Evolutionary conservation across 345 rosid genomes (phyloP).

Genomic region (Citrus hindsii): DNA sequence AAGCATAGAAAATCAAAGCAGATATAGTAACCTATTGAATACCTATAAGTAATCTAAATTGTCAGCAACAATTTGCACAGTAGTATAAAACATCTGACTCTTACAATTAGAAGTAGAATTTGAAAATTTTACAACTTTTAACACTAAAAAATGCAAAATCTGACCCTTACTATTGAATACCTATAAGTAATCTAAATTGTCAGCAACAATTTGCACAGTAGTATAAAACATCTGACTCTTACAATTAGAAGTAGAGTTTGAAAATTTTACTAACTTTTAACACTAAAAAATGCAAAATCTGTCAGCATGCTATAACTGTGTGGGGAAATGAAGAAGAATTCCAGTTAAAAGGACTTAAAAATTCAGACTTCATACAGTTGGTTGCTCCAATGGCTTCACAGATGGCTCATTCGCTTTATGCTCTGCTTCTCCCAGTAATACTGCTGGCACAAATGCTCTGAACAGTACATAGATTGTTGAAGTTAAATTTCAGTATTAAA

Average conservation of each 20-base stretch:
- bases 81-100: not conserved
- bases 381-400: conserved; percentile 63
- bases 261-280: not conserved
- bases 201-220: not conserved
- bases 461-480: conserved; percentile 22
- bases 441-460: conserved; percentile 99
- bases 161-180: no score
- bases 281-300: not conserved
- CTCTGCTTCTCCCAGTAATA: conserved; percentile 89
- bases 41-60: not conserved
- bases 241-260: not conserved
- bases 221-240: not conserved
- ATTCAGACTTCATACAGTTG: conserved; percentile 45
- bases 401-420: conserved; percentile 73
- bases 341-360: not conserved
- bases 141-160: not conserved
- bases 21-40: not conserved
- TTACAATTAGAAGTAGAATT: not conserved
- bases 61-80: not conserved
- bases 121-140: not conserved
- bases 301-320: not conserved
- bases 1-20: not conserved
- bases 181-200: not conserved
- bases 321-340: not conserved
- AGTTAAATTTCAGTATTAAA: not conserved